Conservation (phyloP, 805 yeast genomes). For the Pichia eremophila region DNA sequence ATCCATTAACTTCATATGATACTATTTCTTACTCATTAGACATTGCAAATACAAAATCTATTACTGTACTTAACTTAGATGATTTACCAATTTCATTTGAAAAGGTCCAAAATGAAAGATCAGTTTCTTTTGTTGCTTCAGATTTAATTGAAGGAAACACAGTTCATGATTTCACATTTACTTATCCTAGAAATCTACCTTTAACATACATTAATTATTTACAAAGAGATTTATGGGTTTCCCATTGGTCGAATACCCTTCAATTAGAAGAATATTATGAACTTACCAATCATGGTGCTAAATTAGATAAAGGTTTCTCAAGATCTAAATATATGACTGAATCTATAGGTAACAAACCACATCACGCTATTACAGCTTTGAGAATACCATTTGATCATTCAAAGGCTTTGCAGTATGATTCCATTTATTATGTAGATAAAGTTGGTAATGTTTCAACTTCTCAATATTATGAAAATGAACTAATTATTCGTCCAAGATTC, state of each 20-base stretch:
- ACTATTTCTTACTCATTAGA: conserved; percentile 39
- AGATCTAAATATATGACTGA: conserved; percentile 69
- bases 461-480: conserved; percentile 30
- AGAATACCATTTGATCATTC: conserved; percentile 45
- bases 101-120: conserved; percentile 23
- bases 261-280: conserved; percentile 84
- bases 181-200: conserved; percentile 60
- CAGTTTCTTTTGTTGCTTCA: conserved; percentile 2
- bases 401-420: conserved; percentile 35
- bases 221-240: conserved; percentile 76
- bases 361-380: conserved; percentile 53
- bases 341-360: conserved; percentile 31
- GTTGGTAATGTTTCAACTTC: conserved; percentile 92
- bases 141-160: conserved; percentile 36
- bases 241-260: conserved; percentile 67
- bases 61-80: background rate
- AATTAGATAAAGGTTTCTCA: conserved; percentile 60
- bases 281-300: conserved; percentile 66
- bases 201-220: conserved; percentile 50
- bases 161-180: conserved; percentile 39
- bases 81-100: conserved; percentile 7
- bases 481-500: conserved; percentile 73
- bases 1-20: conserved; percentile 52
- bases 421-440: conserved; percentile 69
- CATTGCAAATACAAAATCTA: conserved; percentile 29